Percentiles rank a stretch among this genome's conserved stretches.
Conservation (phyloP, 1,284 basidiomycete genomes). For the Tilletia caries region DNA sequence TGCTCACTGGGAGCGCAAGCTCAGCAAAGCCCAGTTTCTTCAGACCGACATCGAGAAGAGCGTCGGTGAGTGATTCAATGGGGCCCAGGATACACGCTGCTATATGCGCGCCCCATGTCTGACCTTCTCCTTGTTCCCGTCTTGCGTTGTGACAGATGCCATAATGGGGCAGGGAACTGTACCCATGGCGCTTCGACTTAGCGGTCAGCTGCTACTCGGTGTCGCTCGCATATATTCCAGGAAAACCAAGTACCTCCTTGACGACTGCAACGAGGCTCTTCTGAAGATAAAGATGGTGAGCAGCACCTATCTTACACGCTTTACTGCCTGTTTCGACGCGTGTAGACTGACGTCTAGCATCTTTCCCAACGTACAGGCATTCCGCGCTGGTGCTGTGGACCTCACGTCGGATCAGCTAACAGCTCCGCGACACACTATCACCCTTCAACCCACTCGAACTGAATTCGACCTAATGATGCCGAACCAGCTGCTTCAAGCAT, state of each 20-base stretch:
- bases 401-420: constrained; percentile 88
- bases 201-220: constrained; percentile 89
- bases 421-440: constrained; percentile 80
- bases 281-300: constrained; percentile 87
- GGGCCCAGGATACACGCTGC: neutral
- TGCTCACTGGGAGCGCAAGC: constrained; percentile 95
- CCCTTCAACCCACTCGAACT: constrained; percentile 69
- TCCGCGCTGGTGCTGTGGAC: constrained; percentile 86
- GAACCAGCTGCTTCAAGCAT: constrained; percentile 57
- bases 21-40: constrained; percentile 88
- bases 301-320: too few relatives aligned
- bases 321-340: too few relatives aligned
- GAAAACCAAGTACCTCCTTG: constrained; percentile 93
- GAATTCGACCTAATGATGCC: constrained; percentile 76
- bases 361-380: constrained; percentile 62
- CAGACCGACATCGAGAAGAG: constrained; percentile 91
- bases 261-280: constrained; percentile 94
- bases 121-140: neutral
- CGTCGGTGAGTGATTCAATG: constrained; percentile 65
- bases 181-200: constrained; percentile 84
- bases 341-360: neutral
- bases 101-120: neutral
- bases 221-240: constrained; percentile 96
- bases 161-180: constrained; percentile 71
- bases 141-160: constrained; percentile 25